A percentile compares a stretch with the other conserved stretches of the same genome.
Conservation (phyloP, 2,329 filamentous ascomycete genomes). For the Pseudogymnoascus sp. region DNA sequence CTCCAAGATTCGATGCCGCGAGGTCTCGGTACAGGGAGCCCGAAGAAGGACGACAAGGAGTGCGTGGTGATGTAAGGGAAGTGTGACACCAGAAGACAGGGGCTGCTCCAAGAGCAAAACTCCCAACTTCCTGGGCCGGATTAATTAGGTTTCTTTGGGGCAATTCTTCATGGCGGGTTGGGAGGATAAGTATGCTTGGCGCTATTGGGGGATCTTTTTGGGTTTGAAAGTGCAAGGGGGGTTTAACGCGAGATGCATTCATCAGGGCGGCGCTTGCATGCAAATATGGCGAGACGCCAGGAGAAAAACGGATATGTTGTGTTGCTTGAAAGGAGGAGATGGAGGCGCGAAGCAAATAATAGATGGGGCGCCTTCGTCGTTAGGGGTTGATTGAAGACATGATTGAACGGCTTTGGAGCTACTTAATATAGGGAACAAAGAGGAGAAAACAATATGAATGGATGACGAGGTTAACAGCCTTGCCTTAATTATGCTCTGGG, state of each 20-base stretch:
- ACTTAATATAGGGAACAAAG: not conserved
- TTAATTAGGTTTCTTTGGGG: not conserved
- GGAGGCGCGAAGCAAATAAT: conserved; percentile 4
- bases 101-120: not conserved
- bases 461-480: conserved; percentile 1
- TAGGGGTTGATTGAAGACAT: not conserved
- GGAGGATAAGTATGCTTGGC: not conserved
- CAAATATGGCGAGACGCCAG: not conserved
- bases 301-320: not conserved
- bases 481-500: not conserved
- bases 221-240: not conserved
- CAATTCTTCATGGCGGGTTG: conserved; percentile 7
- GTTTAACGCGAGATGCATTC: not conserved
- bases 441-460: conserved; percentile 5
- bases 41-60: conserved; percentile 21
- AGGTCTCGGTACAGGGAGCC: not conserved
- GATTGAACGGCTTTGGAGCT: conserved; percentile 7
- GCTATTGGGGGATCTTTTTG: not conserved
- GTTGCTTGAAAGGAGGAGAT: not conserved
- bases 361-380: not conserved
- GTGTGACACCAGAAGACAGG: not conserved
- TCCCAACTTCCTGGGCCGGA: not conserved
- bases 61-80: conserved; percentile 20
- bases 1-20: not conserved
- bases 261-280: not conserved